Evolutionary conservation across 75 land plant genomes (phyloP).

Genomic region (Selaginella tamariscina): DNA sequence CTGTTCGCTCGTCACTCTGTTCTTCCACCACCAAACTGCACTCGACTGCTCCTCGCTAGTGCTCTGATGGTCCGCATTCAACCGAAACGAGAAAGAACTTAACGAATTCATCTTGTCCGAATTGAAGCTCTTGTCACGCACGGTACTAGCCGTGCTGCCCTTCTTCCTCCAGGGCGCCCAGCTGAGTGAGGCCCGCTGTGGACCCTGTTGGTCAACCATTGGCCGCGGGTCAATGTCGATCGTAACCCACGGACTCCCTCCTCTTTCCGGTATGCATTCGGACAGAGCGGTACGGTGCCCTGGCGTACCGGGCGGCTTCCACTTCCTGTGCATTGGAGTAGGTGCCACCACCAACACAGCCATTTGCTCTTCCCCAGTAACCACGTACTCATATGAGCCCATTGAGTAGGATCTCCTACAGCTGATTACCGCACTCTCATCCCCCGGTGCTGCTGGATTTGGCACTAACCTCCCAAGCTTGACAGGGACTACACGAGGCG

Average conservation of each 20-base stretch:
- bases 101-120: neutral
- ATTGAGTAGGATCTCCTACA: conserved; percentile 43
- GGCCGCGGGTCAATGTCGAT: neutral
- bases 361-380: conserved; percentile 12
- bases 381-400: conserved; percentile 55
- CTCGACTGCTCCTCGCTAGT: neutral
- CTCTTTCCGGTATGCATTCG: neutral
- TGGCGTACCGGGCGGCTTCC: neutral
- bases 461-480: neutral
- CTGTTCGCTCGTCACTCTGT: neutral
- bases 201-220: neutral
- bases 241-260: neutral
- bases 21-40: neutral
- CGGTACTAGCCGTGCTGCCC: neutral
- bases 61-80: neutral
- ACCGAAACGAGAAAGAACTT: neutral
- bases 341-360: neutral
- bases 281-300: neutral
- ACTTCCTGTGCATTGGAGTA: neutral
- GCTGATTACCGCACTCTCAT: neutral
- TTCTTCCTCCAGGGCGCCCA: neutral
- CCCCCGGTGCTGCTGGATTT: neutral
- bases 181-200: neutral
- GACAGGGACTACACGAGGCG: neutral
- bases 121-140: neutral